These are phyloP conservation scores for Heteromeles arbutifolia DNA, from an alignment of 306 rosid species.

Conservation along the genomic window DNA sequence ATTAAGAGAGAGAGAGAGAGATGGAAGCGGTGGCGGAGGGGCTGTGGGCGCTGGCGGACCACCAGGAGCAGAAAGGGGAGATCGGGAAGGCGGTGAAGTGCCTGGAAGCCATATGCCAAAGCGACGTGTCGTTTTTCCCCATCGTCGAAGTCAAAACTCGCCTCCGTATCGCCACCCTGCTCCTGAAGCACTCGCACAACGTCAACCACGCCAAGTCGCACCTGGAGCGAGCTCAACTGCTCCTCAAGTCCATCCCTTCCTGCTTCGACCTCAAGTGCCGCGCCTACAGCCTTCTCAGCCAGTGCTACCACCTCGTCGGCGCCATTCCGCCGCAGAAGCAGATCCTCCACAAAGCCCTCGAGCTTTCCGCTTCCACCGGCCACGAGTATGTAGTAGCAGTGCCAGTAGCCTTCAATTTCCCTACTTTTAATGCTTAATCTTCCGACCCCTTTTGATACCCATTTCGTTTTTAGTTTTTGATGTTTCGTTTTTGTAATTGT, in stretches of 20 bases:
- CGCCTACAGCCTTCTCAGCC: slow-evolving; percentile 81
- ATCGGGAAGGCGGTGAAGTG: slow-evolving; percentile 77
- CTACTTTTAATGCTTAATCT: not conserved
- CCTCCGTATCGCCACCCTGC: slow-evolving; percentile 82
- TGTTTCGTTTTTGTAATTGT: not conserved
- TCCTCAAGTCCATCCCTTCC: slow-evolving; percentile 71
- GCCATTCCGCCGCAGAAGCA: slow-evolving; percentile 84
- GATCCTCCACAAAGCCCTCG: slow-evolving; percentile 65
- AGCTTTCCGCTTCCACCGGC: slow-evolving; percentile 58
- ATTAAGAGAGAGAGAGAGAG: not conserved
- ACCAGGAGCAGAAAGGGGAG: slow-evolving; percentile 67
- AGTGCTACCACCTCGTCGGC: slow-evolving; percentile 88
- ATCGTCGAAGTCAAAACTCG: slow-evolving; percentile 89
- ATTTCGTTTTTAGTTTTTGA: too few relatives aligned
- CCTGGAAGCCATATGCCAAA: slow-evolving; percentile 84
- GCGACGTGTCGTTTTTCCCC: slow-evolving; percentile 77
- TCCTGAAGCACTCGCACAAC: slow-evolving; percentile 76
- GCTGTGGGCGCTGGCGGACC: slow-evolving; percentile 77
- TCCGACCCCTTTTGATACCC: too few relatives aligned
- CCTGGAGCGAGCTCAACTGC: slow-evolving; percentile 84
- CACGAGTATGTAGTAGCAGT: slow-evolving; percentile 38
- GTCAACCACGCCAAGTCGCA: slow-evolving; percentile 81
- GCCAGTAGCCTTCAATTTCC: not conserved
- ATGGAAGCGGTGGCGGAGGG: slow-evolving; percentile 97
- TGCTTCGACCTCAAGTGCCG: slow-evolving; percentile 86